Evolutionary conservation across 1,284 basidiomycete species (phyloP).

Genomic region (Cronartium ribicola): DNA sequence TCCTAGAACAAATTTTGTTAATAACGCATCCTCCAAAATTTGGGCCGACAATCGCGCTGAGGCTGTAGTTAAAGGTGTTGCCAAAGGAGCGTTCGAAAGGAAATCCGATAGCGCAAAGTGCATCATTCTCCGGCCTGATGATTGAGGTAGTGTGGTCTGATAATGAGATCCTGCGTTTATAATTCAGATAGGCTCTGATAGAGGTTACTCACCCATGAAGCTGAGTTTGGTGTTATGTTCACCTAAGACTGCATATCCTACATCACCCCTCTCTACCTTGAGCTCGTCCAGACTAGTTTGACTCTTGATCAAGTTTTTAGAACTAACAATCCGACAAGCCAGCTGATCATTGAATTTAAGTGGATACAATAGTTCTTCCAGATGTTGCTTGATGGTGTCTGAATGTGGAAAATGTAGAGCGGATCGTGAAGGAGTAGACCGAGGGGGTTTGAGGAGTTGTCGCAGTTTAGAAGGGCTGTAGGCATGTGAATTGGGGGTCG

Average conservation of each 20-base stretch:
- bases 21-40: constrained; percentile 15
- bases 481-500: constrained; percentile 2
- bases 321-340: constrained; percentile 35
- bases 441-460: background rate
- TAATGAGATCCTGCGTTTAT: background rate
- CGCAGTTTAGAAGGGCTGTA: constrained; percentile 16
- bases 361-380: constrained; percentile 35
- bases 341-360: constrained; percentile 23
- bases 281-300: constrained; percentile 11
- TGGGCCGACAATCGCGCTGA: background rate
- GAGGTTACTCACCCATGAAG: constrained; percentile 23
- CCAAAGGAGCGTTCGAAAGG: constrained; percentile 13
- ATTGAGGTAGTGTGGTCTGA: background rate
- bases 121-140: constrained; percentile 33
- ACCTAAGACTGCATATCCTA: constrained; percentile 27
- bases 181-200: background rate
- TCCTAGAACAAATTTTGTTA: constrained; percentile 34
- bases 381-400: constrained; percentile 20
- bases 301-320: constrained; percentile 36
- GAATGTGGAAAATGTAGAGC: constrained; percentile 31
- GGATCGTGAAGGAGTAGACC: background rate
- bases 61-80: background rate
- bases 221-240: constrained; percentile 40
- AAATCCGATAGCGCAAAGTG: constrained; percentile 36
- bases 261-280: constrained; percentile 1